Evolutionary conservation across 495 filamentous ascomycete species (phyloP).

Genomic region (Neurospora sp.): DNA sequence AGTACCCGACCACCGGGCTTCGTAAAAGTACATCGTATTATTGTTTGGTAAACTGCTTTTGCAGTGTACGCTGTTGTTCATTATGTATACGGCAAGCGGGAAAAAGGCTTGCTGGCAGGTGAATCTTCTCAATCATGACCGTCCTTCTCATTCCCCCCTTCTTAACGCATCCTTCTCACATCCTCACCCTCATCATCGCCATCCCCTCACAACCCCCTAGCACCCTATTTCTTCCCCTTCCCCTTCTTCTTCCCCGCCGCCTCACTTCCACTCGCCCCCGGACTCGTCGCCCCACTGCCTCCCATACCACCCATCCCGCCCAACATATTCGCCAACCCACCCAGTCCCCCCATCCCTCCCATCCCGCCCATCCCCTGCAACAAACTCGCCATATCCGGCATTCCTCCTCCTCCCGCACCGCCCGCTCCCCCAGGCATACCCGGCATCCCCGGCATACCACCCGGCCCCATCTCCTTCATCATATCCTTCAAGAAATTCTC

Average conservation of each 20-base stretch:
- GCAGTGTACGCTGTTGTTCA: neutral
- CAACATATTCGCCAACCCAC: neutral
- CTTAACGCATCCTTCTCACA: neutral
- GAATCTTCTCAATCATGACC: neutral
- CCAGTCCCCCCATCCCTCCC: slow-evolving; percentile 16
- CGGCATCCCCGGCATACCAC: slow-evolving; percentile 17
- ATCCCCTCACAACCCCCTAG: neutral
- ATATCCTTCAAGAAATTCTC: slow-evolving; percentile 97
- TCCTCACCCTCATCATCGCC: neutral
- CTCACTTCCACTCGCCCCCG: slow-evolving; percentile 10
- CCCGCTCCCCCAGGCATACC: neutral
- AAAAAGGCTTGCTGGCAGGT: neutral
- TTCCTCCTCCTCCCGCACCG: neutral
- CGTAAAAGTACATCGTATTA: neutral
- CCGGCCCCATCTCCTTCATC: slow-evolving; percentile 79
- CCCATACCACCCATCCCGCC: slow-evolving; percentile 3
- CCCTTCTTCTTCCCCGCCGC: slow-evolving; percentile 40
- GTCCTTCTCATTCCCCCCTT: neutral
- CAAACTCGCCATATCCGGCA: slow-evolving; percentile 35
- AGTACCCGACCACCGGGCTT: neutral
- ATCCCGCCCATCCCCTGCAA: slow-evolving; percentile 25
- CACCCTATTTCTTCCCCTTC: slow-evolving; percentile 31
- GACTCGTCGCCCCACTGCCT: slow-evolving; percentile 15
- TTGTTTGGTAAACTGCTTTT: neutral
- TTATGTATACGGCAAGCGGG: neutral